Evolutionary conservation across 495 filamentous ascomycete species (phyloP), one percentile per base, ranked within the genome.

Genomic region (Trypethelium eluteriae): DNA sequence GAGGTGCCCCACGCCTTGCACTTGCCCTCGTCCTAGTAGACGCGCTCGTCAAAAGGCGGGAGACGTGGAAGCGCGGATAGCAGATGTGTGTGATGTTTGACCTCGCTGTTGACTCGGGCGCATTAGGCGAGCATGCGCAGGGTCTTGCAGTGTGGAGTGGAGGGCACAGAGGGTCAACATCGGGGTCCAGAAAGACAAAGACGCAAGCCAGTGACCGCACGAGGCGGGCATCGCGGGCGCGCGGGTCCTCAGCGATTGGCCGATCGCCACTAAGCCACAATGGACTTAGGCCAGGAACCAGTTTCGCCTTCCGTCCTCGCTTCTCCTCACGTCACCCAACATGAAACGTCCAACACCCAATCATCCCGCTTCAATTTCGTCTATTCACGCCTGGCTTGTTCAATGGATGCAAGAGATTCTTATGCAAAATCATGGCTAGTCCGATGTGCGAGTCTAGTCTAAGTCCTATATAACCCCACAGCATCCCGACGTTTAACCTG

Each of bases 1-100:
- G 53, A 59, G 14, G 53, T 36, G 53, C 53, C 53, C 53, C 53
- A 59, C 53, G 53, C 53, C 53, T 34, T 59, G 53, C 53, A 59
- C 53, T 7, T 32, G 18, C 53, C 32, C 14, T 11, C 11, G 53
- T 59, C 53, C 7, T 3, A 32, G 14, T 14, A 59, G 18, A 32
- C 53, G 4, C 32, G 25, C 53, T 59, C 18, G 25, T 35, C 5
- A 36, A 0, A n/a, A 18, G 4, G 32, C 53, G 53, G 25, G 5
- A 36, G 6, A 35, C 5, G 18, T 5, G 14, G 53, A 10, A 7
- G 53, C n/a, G 53, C n/a, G n/a, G 18, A 9, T 36, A 36, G 49
- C 25, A 25, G 25, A 25, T 25, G 25, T 25, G 25, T 25, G 25
- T 25, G 25, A 25, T 25, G 25, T 25, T 25, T 25, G 25, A 25